Evolutionary conservation across 2,329 filamentous ascomycete species (phyloP).

Genomic region (Hypoxylon sp.): DNA sequence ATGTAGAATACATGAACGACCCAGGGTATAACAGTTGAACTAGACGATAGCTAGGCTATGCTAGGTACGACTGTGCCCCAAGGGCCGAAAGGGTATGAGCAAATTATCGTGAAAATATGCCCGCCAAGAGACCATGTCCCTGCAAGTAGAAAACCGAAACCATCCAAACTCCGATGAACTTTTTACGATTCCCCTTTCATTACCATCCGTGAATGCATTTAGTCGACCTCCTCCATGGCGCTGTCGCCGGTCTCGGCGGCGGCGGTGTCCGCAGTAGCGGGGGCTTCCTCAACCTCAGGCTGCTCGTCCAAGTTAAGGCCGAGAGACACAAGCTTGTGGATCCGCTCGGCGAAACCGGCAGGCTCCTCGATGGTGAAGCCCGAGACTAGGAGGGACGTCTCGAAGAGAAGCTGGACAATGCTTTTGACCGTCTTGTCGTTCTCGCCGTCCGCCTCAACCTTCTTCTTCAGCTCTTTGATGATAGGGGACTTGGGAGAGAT

Average conservation of each 20-base stretch:
- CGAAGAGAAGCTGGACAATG: slow-evolving; percentile 97
- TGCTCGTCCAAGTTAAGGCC: slow-evolving; percentile 98
- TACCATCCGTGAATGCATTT: slow-evolving; percentile 57
- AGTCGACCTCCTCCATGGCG: slow-evolving; percentile 99
- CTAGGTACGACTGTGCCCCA: slow-evolving; percentile 33
- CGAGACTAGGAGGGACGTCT: slow-evolving; percentile 97
- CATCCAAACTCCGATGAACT: slow-evolving; percentile 57
- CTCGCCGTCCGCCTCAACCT: slow-evolving; percentile 97
- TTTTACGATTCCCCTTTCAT: slow-evolving; percentile 54
- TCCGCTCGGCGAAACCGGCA: slow-evolving; percentile 96
- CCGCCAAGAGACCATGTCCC: slow-evolving; percentile 47
- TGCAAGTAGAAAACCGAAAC: slow-evolving; percentile 54
- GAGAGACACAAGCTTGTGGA: slow-evolving; percentile 99
- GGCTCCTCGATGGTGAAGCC: slow-evolving; percentile 99
- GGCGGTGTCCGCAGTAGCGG: slow-evolving; percentile 66
- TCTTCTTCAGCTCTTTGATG: slow-evolving; percentile 99
- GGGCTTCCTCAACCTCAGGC: slow-evolving; percentile 75
- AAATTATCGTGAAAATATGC: slow-evolving; percentile 47
- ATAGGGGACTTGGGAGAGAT: slow-evolving; percentile 99
- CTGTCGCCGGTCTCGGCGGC: slow-evolving; percentile 81
- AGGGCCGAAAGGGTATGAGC: slow-evolving; percentile 48
- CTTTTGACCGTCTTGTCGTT: slow-evolving; percentile 99
- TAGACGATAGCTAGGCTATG: slow-evolving; percentile 28
- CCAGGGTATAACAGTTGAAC: slow-evolving; percentile 34
- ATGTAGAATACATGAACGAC: slow-evolving; percentile 50